Evolutionary conservation across 805 yeast species (phyloP).

Genomic region (Starmerella asiatica): DNA sequence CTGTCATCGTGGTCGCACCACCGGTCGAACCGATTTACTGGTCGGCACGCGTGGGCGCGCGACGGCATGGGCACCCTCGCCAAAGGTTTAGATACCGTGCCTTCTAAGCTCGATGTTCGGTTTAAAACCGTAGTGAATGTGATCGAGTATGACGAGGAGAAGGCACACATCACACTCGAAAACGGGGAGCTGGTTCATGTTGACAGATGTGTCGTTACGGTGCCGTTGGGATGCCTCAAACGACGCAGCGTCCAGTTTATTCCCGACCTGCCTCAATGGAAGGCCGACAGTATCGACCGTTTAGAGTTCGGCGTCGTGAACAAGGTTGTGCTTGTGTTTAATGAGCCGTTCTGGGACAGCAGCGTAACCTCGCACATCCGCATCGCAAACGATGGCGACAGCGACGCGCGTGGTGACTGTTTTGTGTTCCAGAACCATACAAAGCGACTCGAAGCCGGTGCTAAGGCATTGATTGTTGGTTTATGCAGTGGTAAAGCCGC

Average conservation of each 20-base stretch:
- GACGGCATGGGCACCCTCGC: constrained; percentile 29
- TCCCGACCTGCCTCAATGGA: constrained; percentile 33
- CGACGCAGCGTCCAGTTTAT: constrained; percentile 29
- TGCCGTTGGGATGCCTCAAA: constrained; percentile 33
- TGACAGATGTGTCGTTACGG: constrained; percentile 30
- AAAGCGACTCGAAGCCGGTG: constrained; percentile 23
- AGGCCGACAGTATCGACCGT: constrained; percentile 29
- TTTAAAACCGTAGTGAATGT: constrained; percentile 30
- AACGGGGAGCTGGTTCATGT: constrained; percentile 32
- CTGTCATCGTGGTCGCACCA: constrained; percentile 32
- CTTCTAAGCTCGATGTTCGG: constrained; percentile 30
- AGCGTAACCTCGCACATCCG: constrained; percentile 24
- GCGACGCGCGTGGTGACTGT: constrained; percentile 26
- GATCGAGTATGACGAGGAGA: constrained; percentile 28
- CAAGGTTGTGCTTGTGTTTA: constrained; percentile 30
- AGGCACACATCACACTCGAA: constrained; percentile 26
- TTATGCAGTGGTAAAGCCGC: constrained; percentile 31
- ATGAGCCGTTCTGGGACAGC: constrained; percentile 30
- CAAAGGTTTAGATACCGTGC: constrained; percentile 29
- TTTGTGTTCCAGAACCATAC: constrained; percentile 31
- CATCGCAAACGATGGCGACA: constrained; percentile 19
- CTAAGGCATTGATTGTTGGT: constrained; percentile 29
- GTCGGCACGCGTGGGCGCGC: constrained; percentile 29
- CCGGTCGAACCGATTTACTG: constrained; percentile 30
- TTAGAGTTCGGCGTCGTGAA: constrained; percentile 31